Base-by-base conservation (phyloP, 2,329 filamentous ascomycete genomes). In the Neoascochyta sp. region DNA sequence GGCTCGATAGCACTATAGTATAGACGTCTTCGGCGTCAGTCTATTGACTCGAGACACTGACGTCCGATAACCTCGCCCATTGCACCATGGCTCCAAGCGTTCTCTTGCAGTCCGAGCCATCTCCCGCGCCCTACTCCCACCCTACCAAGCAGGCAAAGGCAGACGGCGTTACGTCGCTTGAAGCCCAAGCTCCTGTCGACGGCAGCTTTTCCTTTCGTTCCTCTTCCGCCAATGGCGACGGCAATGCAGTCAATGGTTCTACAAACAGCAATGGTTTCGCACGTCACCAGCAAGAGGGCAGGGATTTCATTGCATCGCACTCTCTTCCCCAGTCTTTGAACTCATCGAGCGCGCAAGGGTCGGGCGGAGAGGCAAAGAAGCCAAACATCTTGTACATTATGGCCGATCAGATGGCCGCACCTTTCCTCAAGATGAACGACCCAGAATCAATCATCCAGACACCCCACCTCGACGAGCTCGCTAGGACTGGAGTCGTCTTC, bases 391-490 rank as follows among this genome's bases (percentile, higher is more conserved):
- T 89, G 25, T 95, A 92, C 71, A 93, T 95, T 68, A 95, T 95
- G 88, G 89, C 89, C 32, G 89, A 95, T 66, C 89, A 95, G 69
- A 79, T 95, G 62, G 85, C 89, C 11, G 89, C 89, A 16, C 89
- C 89, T 11, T 76, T 89, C 49, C 78, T 95, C 48, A 90, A 88
- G 69, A 90, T 95, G 70, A 88, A 95, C 71, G 89, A 95, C 64
- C 76, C 81, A 24, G 73, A 83, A 29, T 94, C 88, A 2, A 83
- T 86, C 60, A 95, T 95, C 73, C 86, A 88, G 66, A 95, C 89
- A 1, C 89, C 89, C 26, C 81, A 95, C 66, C 76, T 95, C 38
- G 86, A 95, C 65, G 76, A 79, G 29, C 74, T 95, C 42, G 87
- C 89, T 2, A 77, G 81, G 45, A 78, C 78, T 39, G 84, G 87